Evolutionary conservation across 441 rosid species (phyloP), one percentile per base, ranked within the genome.

Genomic region (Erysimum pusillum): DNA sequence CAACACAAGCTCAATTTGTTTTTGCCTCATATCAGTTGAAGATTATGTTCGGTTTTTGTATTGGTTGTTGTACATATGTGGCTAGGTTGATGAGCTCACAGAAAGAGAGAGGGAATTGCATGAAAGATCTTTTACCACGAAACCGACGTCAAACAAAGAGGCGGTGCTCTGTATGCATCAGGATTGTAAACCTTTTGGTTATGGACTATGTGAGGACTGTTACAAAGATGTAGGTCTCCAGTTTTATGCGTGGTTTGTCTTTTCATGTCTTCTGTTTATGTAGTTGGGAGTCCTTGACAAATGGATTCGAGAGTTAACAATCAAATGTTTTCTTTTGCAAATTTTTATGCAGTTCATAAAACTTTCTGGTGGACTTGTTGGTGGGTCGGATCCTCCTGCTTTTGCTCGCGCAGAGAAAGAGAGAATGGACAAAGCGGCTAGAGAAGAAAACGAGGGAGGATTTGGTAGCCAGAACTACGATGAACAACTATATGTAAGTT

Each of bases 381-480:
- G 97, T 64, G 99, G 99, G 69, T 83, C 87, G 54, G 89, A 93
- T 85, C 97, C 97, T 83, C 98, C 98, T 57, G 96, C 98, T 67
- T 91, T 90, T 82, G 97, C 89, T 79, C 85, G 81, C 68, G 98
- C 98, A 68, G 93, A 87, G 87, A 83, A 77, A 86, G 90, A 89
- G 81, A 82, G 93, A 81, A 77, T 83, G 76, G 88, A 79, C 46
- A 82, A 81, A 62, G 76, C 76, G 75, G 83, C 89, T 72, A 41
- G 80, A 10, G 82, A 63, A 59, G 84, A 85, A 71, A 81, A 80
- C 25, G 63, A 79, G 60, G 88, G 79, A 73, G 59, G 77, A 71
- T 69, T 13, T 81, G 67, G 78, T 56, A 73, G 35, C 76, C 58
- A 64, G 42, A 71, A 74, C 49, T 54, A 56, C 7, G 58, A 59